These are phyloP conservation scores for Colletotrichum horii DNA, from an alignment of 2,329 filamentous ascomycete genomes.

Conservation along the genomic window DNA sequence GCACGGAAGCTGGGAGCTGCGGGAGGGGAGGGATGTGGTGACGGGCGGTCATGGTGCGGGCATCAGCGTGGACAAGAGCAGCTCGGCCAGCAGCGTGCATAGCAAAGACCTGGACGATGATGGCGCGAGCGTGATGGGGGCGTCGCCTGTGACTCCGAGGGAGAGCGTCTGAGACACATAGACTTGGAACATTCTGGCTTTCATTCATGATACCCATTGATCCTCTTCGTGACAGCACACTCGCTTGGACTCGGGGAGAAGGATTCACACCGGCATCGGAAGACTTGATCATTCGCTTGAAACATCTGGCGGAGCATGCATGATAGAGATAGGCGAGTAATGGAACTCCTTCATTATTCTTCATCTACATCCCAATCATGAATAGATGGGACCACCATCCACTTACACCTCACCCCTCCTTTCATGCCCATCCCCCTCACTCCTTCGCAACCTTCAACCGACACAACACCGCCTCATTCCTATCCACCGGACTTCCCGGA, in stretches of 20 bases:
- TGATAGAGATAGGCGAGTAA: neutral
- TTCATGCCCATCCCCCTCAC: too few species aligned
- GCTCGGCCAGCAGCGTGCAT: slow-evolving; percentile 18
- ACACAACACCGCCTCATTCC: slow-evolving; percentile 6
- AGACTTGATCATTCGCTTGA: neutral
- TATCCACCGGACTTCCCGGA: slow-evolving; percentile 6
- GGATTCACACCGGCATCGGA: neutral
- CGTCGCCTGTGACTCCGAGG: slow-evolving; percentile 39
- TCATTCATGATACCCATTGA: slow-evolving; percentile 23
- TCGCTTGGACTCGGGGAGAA: neutral
- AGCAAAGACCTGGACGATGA: slow-evolving; percentile 34
- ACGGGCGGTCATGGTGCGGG: slow-evolving; percentile 12
- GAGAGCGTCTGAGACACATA: slow-evolving; percentile 39
- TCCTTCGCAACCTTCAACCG: neutral
- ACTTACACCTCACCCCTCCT: too few species aligned
- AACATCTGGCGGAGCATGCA: neutral
- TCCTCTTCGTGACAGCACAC: neutral
- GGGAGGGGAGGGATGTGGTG: slow-evolving; percentile 24
- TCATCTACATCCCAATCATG: neutral
- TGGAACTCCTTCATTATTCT: neutral
- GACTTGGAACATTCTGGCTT: neutral
- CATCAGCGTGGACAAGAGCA: slow-evolving; percentile 27
- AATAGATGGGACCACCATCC: neutral
- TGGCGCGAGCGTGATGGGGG: slow-evolving; percentile 36
- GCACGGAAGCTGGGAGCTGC: slow-evolving; percentile 56